These are phyloP conservation scores for Verticillium alfalfae DNA, from an alignment of 2,329 filamentous ascomycete genomes.

Conservation along the genomic window DNA sequence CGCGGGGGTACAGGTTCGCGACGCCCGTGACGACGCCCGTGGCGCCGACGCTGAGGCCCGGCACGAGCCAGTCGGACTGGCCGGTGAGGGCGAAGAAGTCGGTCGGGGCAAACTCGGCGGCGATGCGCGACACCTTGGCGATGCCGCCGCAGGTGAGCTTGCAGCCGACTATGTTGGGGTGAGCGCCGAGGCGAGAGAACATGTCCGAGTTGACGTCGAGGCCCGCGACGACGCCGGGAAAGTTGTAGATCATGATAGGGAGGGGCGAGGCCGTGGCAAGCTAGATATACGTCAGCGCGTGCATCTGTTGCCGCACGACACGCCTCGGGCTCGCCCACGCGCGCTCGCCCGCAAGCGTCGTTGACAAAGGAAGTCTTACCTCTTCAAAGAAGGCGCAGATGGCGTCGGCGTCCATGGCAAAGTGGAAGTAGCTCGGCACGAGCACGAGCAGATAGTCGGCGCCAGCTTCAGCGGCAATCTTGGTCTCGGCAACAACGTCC, in stretches of 20 bases:
- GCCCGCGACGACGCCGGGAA: slow-evolving; percentile 61
- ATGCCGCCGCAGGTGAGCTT: slow-evolving; percentile 73
- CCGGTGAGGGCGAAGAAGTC: slow-evolving; percentile 66
- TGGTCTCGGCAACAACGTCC: slow-evolving; percentile 60
- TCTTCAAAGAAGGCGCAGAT: slow-evolving; percentile 60
- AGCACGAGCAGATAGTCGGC: slow-evolving; percentile 65
- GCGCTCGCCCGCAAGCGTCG: too few relatives aligned
- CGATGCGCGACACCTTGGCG: slow-evolving; percentile 62
- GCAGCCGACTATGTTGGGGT: slow-evolving; percentile 62
- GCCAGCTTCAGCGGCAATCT: slow-evolving; percentile 55
- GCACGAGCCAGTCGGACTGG: slow-evolving; percentile 66
- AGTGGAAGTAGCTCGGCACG: slow-evolving; percentile 67
- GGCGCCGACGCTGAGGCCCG: slow-evolving; percentile 51
- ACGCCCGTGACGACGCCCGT: slow-evolving; percentile 58
- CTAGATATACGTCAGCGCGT: slow-evolving; percentile 45
- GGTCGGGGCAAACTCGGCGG: slow-evolving; percentile 40
- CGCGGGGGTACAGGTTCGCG: slow-evolving; percentile 53
- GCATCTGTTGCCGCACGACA: slow-evolving; percentile 28
- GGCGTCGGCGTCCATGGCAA: slow-evolving; percentile 53
- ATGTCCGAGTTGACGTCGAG: slow-evolving; percentile 64
- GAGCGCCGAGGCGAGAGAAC: slow-evolving; percentile 50
- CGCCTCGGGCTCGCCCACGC: too few relatives aligned
- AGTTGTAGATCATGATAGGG: slow-evolving; percentile 69
- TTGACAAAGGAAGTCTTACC: slow-evolving; percentile 18
- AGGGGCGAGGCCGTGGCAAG: slow-evolving; percentile 54